phyloP scores from a whole-genome alignment of 306 rosid genomes.

The Quillaja saponaria region DNA sequence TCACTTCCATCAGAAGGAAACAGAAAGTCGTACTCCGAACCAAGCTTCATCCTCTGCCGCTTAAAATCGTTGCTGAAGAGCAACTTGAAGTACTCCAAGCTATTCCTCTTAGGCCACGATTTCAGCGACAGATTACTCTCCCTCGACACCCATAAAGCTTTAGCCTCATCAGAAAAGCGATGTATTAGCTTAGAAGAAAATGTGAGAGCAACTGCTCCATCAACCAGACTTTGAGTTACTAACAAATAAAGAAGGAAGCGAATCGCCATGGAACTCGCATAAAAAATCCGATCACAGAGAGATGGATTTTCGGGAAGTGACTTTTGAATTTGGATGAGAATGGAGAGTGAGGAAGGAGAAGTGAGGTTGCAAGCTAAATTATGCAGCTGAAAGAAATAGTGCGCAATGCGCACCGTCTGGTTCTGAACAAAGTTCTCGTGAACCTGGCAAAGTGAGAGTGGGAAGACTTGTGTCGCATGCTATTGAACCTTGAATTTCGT shows the following conservation, averaged over 20 bases:
- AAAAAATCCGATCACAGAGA: not conserved
- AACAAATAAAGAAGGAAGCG: conserved; percentile 41
- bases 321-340: not conserved
- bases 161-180: conserved; percentile 67
- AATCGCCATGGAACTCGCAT: conserved; percentile 42
- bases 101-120: conserved; percentile 54
- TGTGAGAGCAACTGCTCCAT: conserved; percentile 36
- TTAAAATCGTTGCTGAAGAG: conserved; percentile 54
- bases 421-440: conserved; percentile 30
- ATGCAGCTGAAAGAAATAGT: conserved; percentile 11
- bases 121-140: conserved; percentile 19
- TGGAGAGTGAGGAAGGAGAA: not conserved
- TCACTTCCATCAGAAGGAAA: conserved; percentile 68
- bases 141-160: conserved; percentile 42
- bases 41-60: conserved; percentile 69
- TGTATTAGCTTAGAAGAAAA: conserved; percentile 74
- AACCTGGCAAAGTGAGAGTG: conserved; percentile 42
- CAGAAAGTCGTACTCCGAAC: conserved; percentile 51
- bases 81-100: conserved; percentile 56
- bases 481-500: no score
- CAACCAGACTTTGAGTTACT: conserved; percentile 28
- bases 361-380: conserved; percentile 8
- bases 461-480: conserved; percentile 33
- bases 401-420: conserved; percentile 41
- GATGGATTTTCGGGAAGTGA: conserved; percentile 5